A percentile compares a stretch with the other conserved stretches of the same genome.
phyloP scores from a whole-genome alignment of 768 basidiomycete genomes.

The Rhizopogon vinicolor region DNA sequence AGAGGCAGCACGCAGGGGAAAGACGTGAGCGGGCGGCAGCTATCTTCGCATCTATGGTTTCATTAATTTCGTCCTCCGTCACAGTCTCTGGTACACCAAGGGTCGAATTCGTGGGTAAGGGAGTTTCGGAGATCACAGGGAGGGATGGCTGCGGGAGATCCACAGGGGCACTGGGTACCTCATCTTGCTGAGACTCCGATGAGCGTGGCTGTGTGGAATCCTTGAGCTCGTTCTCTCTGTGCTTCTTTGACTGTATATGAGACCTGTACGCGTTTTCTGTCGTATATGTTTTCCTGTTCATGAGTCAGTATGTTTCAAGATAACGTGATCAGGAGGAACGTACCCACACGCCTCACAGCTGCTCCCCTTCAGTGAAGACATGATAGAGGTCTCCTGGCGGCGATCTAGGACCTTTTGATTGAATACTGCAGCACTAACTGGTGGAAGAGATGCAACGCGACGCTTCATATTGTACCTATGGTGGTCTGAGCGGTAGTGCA shows the following conservation, averaged over 20 bases:
- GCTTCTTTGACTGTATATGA: slow-evolving; percentile 86
- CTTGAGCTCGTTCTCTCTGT: slow-evolving; percentile 72
- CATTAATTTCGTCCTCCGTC: slow-evolving; percentile 42
- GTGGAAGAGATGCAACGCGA: slow-evolving; percentile 84
- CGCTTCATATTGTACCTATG: slow-evolving; percentile 99
- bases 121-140: slow-evolving; percentile 1
- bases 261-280: slow-evolving; percentile 87
- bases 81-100: slow-evolving; percentile 32
- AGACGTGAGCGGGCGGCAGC: slow-evolving; percentile 64
- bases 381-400: slow-evolving; percentile 67
- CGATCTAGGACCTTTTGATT: slow-evolving; percentile 86
- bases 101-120: slow-evolving; percentile 8
- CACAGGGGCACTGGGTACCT: slow-evolving; percentile 14
- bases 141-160: slow-evolving; percentile 3
- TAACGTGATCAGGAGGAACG: slow-evolving; percentile 25
- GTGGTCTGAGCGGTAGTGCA: slow-evolving; percentile 90
- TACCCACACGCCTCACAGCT: slow-evolving; percentile 83
- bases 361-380: slow-evolving; percentile 52
- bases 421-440: slow-evolving; percentile 73
- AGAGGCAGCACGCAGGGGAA: slow-evolving; percentile 72
- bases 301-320: not conserved
- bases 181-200: slow-evolving; percentile 2
- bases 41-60: slow-evolving; percentile 70
- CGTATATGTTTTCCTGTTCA: slow-evolving; percentile 76
- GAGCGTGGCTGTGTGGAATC: slow-evolving; percentile 22